Evolutionary conservation across 805 yeast genomes (phyloP), one percentile per base, ranked within the genome.

Genomic region (Myxozyma neglecta): DNA sequence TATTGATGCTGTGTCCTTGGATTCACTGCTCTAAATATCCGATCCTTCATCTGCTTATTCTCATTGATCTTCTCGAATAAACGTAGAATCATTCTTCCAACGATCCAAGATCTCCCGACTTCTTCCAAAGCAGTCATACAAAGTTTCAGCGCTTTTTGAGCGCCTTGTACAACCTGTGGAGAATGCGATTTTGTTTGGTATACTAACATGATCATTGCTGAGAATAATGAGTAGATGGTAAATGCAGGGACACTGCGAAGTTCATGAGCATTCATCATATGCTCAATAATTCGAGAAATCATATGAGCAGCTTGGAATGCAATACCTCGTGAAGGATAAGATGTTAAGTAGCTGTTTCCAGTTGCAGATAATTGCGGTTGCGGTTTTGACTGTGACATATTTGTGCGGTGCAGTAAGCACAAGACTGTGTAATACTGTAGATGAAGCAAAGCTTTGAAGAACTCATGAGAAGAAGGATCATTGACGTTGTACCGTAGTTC

Each of bases 281-380:
- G 84, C 53, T 85, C 84, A 35, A 84, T 79, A 57, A 89, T 85
- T 47, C 82, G 78, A 5, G 88, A 81, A 64, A 88, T 84, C 84
- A 87, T 85, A 69, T 89, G 83, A 0, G 94, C 90, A 0, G 92
- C 89, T 72, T 87, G 90, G 77, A 87, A 88, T 1, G 90, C 88
- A 60, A 88, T 86, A 9, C 91, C 89, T 87, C 89, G 85, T n/a
- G 88, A 83, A 6, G 90, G 89, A 70, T 84, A 85, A 1, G 79
- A 74, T 14, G 53, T 55, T 29, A 60, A 45, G 39, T 59, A 59
- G 39, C 63, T 49, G 37, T 43, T 57, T 6, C 61, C 61, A 16
- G 42, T 29, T 8, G 56, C 56, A 5, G 54, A 46, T 48, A 52
- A 24, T 24, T 56, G 68, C 47, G 58, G 69, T 24, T 56, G 68